These are phyloP conservation scores for Hymenotorrendiella dingleyae DNA, from an alignment of 2,329 filamentous ascomycete genomes.

Conservation along the genomic window DNA sequence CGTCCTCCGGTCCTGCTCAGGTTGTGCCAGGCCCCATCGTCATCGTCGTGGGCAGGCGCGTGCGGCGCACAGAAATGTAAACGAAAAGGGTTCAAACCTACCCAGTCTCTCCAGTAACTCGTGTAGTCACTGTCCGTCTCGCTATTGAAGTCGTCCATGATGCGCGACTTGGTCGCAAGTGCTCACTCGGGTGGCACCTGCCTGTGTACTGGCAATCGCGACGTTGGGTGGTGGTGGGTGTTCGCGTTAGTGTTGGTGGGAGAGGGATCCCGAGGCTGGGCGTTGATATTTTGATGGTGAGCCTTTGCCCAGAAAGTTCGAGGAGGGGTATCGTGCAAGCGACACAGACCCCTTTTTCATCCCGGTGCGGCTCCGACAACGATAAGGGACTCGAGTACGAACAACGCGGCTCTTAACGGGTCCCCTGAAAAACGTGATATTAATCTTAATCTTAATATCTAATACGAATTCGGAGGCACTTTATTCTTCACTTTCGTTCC, in stretches of 20 bases:
- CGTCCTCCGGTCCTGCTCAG: not conserved
- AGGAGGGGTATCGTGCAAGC: conserved; percentile 4
- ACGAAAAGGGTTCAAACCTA: conserved; percentile 46
- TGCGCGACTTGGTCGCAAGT: conserved; percentile 24
- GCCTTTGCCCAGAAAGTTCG: conserved; percentile 7
- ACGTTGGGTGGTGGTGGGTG: conserved; percentile 10
- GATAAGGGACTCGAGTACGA: no score
- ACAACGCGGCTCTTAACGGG: no score
- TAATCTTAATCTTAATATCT: no score
- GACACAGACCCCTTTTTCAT: no score
- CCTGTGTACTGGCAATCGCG: conserved; percentile 23
- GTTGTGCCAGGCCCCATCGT: conserved; percentile 6
- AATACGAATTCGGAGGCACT: no score
- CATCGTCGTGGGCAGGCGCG: conserved; percentile 6
- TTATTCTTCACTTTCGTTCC: no score
- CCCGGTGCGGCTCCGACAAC: no score
- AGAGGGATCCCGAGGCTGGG: conserved; percentile 13
- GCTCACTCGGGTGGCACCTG: conserved; percentile 26
- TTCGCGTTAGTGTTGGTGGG: no score
- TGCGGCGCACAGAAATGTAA: conserved; percentile 15
- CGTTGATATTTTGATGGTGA: conserved; percentile 9
- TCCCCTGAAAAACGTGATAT: no score
- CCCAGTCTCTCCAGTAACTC: conserved; percentile 99
- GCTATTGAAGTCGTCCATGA: conserved; percentile 95
- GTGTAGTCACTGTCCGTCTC: conserved; percentile 99